Evolutionary conservation across 768 basidiomycete species (phyloP), one percentile per base, ranked within the genome.

Genomic region (Agrocybe praecox): DNA sequence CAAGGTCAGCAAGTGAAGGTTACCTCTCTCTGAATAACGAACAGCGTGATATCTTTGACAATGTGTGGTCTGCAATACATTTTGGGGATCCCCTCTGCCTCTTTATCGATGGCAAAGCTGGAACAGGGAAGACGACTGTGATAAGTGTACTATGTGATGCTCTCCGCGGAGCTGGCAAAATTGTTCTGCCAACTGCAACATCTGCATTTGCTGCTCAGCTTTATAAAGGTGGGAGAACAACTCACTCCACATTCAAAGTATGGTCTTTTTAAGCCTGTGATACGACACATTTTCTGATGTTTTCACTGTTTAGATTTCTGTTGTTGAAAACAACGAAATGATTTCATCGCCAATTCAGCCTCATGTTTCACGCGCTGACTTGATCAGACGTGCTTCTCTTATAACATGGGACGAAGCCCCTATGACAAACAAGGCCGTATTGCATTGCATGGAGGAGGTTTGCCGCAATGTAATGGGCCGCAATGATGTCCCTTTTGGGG

Each of bases 321-420:
- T 76, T 11, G 68, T 65, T 33, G 69, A 77, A 0, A 67, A 69
- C 2, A 69, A 67, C 21, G 67, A 68, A 26, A 47, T 68, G 32
- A 60, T 79, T 0, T 26, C 59, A 9, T 77, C 76, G 10, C 56
- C 66, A 0, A 69, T 80, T 15, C 46, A 44, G 49, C 55, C 1
- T n/a, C 47, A 58, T 40, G 62, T 67, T 46, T 50, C 69, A 1
- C 57, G 69, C 0, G 74, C 67, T 0, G 72, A 76, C 26, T 67
- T 79, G 19, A 68, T 79, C 8, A 54, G 52, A 0, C 56, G 68
- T n/a, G 64, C 74, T 0, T 44, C 63, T 2, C 51, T 72, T 0
- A 67, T 78, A 19, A 67, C 74, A 4, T 78, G 76, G 74, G 78
- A 80, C 61, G 76, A 80, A 62, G 69, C 72, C 2, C 77, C 78